phyloP scores from a whole-genome alignment of 306 rosid species.

The Malus sieversii region DNA sequence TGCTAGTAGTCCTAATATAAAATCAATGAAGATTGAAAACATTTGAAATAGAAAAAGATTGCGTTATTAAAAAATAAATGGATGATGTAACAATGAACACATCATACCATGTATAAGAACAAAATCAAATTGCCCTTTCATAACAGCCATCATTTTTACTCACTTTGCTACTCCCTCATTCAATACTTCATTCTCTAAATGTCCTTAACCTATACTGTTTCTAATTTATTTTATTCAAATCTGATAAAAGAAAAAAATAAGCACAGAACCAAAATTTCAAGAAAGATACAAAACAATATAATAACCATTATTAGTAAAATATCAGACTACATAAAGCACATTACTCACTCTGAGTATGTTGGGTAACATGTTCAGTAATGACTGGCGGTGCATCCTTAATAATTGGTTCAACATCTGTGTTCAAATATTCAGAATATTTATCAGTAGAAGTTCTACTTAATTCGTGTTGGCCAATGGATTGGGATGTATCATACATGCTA shows the following conservation, averaged over 20 bases:
- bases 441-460: slow-evolving; percentile 23
- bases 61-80: not conserved
- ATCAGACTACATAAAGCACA: not conserved
- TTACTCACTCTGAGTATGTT: slow-evolving; percentile 43
- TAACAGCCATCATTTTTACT: not conserved
- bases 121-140: not conserved
- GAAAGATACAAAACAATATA: not conserved
- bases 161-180: not conserved
- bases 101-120: not conserved
- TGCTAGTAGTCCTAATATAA: not conserved
- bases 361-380: slow-evolving; percentile 10
- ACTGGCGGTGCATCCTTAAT: not conserved
- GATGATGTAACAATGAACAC: not conserved
- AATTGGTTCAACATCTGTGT: slow-evolving; percentile 61
- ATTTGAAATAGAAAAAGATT: not conserved
- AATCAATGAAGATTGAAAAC: not conserved
- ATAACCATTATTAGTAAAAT: not conserved
- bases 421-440: slow-evolving; percentile 41
- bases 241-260: not conserved
- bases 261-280: not conserved
- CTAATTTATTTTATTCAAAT: not conserved
- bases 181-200: not conserved
- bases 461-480: slow-evolving; percentile 36
- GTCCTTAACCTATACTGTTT: not conserved
- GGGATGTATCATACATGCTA: slow-evolving; percentile 74